A percentile compares a stretch with the other conserved stretches of the same genome.
Evolutionary conservation across 305 asterid species (phyloP).

Genomic region (Solanum hybrid): DNA sequence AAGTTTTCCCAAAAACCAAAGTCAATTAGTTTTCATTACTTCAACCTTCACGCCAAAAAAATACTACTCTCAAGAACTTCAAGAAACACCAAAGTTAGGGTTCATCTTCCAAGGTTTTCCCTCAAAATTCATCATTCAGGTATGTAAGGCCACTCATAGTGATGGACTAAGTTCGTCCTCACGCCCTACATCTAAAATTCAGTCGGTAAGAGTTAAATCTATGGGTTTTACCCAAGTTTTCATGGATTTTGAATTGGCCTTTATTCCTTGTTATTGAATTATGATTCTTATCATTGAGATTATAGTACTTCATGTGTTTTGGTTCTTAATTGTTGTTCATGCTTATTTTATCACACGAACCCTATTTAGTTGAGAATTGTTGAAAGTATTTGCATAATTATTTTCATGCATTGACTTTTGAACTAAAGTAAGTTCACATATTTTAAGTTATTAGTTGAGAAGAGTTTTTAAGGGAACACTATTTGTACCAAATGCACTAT

Average conservation of each 20-base stretch:
- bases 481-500: neutral
- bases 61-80: neutral
- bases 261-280: neutral
- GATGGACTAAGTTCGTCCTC: neutral
- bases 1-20: neutral
- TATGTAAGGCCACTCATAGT: neutral
- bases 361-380: neutral
- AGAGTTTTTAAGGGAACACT: neutral
- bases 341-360: neutral
- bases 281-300: neutral
- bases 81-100: neutral
- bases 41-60: neutral
- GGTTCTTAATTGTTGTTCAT: neutral
- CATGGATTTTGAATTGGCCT: neutral
- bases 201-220: neutral
- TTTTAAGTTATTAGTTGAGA: neutral
- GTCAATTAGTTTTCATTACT: neutral
- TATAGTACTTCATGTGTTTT: neutral
- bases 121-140: neutral
- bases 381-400: neutral
- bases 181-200: neutral
- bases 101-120: neutral
- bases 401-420: neutral
- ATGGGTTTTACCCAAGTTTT: neutral
- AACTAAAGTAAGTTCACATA: neutral